A percentile compares a stretch with the other conserved stretches of the same genome.
phyloP scores from a whole-genome alignment of 2,329 filamentous ascomycete genomes.

The Dothistroma pini region DNA sequence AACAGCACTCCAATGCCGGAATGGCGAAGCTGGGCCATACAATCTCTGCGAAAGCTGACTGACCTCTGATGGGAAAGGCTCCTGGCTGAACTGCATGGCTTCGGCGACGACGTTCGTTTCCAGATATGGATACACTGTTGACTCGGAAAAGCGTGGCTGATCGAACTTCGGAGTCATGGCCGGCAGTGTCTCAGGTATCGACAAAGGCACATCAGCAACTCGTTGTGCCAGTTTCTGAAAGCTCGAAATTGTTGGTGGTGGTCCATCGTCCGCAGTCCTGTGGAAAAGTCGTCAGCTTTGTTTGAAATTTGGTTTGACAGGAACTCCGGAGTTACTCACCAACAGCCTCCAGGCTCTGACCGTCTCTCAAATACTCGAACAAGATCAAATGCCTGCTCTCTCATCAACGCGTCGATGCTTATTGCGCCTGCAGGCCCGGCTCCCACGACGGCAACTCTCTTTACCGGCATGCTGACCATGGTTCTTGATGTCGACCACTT shows the following conservation, averaged over 20 bases:
- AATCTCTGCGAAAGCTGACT: constrained; percentile 43
- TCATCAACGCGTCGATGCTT: constrained; percentile 3
- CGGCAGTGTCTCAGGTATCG: constrained; percentile 49
- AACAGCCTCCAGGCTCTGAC: constrained; percentile 58
- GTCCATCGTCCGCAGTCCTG: constrained; percentile 6
- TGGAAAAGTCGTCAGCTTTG: not conserved
- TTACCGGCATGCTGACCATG: constrained; percentile 1
- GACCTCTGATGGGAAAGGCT: constrained; percentile 48
- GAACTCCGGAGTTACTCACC: constrained; percentile 44
- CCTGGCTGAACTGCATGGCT: constrained; percentile 59
- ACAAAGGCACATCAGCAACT: constrained; percentile 9
- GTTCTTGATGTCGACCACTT: not conserved
- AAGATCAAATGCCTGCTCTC: constrained; percentile 7
- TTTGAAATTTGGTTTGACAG: not conserved
- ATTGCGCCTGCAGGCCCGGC: constrained; percentile 8
- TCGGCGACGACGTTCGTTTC: constrained; percentile 61
- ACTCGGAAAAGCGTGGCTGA: constrained; percentile 53
- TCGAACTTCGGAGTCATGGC: constrained; percentile 41
- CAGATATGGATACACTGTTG: constrained; percentile 59
- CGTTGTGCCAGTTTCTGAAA: constrained; percentile 3
- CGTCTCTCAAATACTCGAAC: constrained; percentile 57
- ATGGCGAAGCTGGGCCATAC: constrained; percentile 58
- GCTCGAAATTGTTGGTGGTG: constrained; percentile 3
- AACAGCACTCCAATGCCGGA: constrained; percentile 59
- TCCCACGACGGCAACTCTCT: constrained; percentile 25